phyloP scores from a whole-genome alignment of 441 rosid species.

The Arabidopsis hybrid region DNA sequence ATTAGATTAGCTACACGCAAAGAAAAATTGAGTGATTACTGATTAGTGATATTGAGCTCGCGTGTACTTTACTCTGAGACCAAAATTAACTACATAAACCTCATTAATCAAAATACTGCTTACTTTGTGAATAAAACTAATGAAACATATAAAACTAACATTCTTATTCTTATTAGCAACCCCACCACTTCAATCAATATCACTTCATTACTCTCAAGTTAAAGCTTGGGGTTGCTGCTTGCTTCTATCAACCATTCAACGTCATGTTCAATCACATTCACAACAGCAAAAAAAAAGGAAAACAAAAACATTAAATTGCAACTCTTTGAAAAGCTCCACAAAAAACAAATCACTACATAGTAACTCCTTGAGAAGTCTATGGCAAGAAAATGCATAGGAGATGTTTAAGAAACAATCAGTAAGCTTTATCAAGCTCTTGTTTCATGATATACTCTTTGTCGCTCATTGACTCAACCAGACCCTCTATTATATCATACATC shows the following conservation, averaged over 20 bases:
- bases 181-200: conserved; percentile 31
- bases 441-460: conserved; percentile 49
- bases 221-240: neutral
- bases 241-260: neutral
- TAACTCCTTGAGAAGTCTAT: neutral
- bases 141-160: conserved; percentile 3
- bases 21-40: neutral
- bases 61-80: conserved; percentile 51
- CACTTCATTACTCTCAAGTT: conserved; percentile 22
- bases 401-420: conserved; percentile 27
- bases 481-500: conserved; percentile 49
- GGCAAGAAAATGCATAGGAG: neutral
- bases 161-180: neutral
- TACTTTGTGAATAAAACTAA: conserved; percentile 29
- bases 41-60: neutral
- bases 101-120: neutral
- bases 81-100: conserved; percentile 13
- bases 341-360: neutral
- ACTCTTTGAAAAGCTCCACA: conserved; percentile 4
- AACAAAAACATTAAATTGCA: conserved; percentile 7
- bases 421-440: conserved; percentile 46
- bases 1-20: neutral
- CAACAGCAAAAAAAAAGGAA: neutral
- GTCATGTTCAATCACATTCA: conserved; percentile 13
- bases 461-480: conserved; percentile 55